Conservation (phyloP, 2,329 filamentous ascomycete species). For the Alternaria ethzedia region DNA sequence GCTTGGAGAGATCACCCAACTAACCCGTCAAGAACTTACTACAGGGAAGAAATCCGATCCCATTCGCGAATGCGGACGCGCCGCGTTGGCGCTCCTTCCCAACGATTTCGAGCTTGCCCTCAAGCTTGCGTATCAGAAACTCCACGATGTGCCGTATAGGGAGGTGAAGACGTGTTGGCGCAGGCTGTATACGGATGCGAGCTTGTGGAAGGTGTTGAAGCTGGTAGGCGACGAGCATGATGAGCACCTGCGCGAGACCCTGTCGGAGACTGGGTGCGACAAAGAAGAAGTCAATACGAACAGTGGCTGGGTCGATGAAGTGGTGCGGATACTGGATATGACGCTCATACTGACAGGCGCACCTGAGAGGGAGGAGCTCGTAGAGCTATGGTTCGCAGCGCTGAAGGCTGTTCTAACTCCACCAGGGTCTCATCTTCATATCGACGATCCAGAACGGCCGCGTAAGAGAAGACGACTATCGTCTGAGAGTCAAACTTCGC, state of each 20-base stretch:
- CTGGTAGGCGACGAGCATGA: conserved; percentile 25
- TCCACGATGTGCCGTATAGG: conserved; percentile 73
- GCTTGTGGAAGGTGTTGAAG: conserved; percentile 65
- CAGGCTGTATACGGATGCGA: conserved; percentile 73
- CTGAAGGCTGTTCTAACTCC: conserved; percentile 44
- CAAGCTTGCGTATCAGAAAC: conserved; percentile 66
- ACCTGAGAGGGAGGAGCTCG: conserved; percentile 37
- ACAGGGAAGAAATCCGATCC: conserved; percentile 24
- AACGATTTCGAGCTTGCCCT: conserved; percentile 59
- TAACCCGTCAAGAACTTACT: conserved; percentile 35
- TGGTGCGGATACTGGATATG: conserved; percentile 74
- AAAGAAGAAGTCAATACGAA: conserved; percentile 20
- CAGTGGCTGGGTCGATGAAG: conserved; percentile 58
- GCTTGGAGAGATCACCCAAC: conserved; percentile 29
- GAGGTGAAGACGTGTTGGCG: conserved; percentile 73
- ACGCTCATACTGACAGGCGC: conserved; percentile 73
- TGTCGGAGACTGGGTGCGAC: not conserved
- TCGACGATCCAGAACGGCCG: conserved; percentile 11
- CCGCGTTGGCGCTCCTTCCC: conserved; percentile 47
- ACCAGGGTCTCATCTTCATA: not conserved
- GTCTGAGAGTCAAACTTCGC: not conserved
- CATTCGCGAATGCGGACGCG: conserved; percentile 52
- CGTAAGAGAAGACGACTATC: conserved; percentile 26
- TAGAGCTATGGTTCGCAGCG: conserved; percentile 59
- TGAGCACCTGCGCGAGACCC: not conserved